Percentiles rank a stretch among this genome's conserved stretches.
phyloP scores from a whole-genome alignment of 139 green algal genomes.

The Gonium pectorale region DNA sequence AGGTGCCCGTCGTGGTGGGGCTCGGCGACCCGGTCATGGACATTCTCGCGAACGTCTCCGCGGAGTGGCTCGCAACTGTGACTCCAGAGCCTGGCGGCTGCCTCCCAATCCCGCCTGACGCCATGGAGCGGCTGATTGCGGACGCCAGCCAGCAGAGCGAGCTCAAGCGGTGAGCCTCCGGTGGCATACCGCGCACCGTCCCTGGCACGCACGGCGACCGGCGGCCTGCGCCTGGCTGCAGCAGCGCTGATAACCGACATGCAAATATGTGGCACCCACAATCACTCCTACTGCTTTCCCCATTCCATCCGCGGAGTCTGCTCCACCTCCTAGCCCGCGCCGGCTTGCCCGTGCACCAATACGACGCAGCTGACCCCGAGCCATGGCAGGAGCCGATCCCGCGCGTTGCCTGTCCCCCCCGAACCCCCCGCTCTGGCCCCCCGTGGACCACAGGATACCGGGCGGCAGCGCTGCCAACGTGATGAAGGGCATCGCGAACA shows the following conservation, averaged over 20 bases:
- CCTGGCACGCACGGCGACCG: background rate
- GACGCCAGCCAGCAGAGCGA: slow-evolving; percentile 15
- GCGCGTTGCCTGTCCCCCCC: no score
- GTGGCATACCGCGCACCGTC: background rate
- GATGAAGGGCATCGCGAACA: slow-evolving; percentile 63
- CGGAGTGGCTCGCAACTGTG: slow-evolving; percentile 57
- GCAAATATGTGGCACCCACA: no score
- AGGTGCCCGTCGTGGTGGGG: slow-evolving; percentile 2
- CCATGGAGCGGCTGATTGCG: slow-evolving; percentile 49
- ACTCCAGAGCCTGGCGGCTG: slow-evolving; percentile 64
- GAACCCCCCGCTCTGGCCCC: no score
- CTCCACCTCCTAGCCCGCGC: no score
- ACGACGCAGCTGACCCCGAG: no score
- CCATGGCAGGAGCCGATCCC: no score
- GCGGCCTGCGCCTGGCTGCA: no score
- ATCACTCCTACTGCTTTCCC: no score
- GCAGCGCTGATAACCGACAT: no score
- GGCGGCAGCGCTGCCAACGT: slow-evolving; percentile 91
- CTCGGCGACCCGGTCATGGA: slow-evolving; percentile 67
- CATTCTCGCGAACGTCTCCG: slow-evolving; percentile 56
- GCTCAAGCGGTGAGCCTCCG: slow-evolving; percentile 24
- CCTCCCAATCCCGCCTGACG: slow-evolving; percentile 46
- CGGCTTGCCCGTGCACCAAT: no score
- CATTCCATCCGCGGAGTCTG: no score
- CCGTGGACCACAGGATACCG: slow-evolving; percentile 53